A percentile compares a stretch with the other conserved stretches of the same genome.
Conservation (phyloP, 2,329 filamentous ascomycete species). For the Mycosphaerella sp. region DNA sequence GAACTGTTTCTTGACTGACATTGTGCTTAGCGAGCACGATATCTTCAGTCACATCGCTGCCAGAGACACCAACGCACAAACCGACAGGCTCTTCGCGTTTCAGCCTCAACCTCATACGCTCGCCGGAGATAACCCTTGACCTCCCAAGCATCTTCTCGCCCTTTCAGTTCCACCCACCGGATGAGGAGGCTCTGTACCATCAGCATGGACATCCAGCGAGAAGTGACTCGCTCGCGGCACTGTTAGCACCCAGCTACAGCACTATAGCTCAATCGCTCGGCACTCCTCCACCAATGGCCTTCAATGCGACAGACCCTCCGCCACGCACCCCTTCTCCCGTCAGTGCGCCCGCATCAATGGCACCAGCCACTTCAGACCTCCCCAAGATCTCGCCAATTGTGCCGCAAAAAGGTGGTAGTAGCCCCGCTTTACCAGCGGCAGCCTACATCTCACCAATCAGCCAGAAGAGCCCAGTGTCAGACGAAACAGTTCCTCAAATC, state of each 20-base stretch:
- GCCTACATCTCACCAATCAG: no score
- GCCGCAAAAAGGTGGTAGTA: no score
- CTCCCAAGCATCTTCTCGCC: constrained; percentile 1
- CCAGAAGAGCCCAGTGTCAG: no score
- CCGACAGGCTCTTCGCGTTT: not conserved
- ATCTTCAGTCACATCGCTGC: not conserved
- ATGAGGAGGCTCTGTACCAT: not conserved
- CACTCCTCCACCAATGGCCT: not conserved
- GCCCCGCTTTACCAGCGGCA: no score
- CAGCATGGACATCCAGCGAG: not conserved
- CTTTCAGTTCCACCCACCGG: not conserved
- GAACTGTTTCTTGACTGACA: not conserved
- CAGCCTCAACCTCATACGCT: not conserved
- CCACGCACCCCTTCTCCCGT: not conserved
- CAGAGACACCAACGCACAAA: not conserved
- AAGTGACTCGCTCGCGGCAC: not conserved
- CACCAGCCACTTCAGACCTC: no score
- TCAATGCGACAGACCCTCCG: not conserved
- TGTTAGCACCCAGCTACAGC: not conserved
- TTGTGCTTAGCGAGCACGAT: not conserved
- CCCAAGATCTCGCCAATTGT: no score
- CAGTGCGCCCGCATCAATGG: no score
- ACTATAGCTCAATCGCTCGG: not conserved
- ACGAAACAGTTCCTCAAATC: no score
- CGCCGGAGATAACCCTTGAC: not conserved